Evolutionary conservation across 148 eudicot genomes (phyloP).

Genomic region (Vaccinium vitisidaea): DNA sequence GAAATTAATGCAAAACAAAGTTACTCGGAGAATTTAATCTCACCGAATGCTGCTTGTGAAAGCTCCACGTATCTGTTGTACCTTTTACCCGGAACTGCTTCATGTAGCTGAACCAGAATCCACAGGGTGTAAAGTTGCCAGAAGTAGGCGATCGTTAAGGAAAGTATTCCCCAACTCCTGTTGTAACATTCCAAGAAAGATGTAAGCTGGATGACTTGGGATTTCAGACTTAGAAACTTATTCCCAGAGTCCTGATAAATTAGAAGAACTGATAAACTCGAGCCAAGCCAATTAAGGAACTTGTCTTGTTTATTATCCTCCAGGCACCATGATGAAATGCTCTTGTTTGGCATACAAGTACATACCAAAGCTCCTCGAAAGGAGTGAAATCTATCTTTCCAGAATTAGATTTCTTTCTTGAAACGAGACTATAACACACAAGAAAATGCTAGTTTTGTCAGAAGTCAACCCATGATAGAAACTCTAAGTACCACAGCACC

Average conservation of each 20-base stretch:
- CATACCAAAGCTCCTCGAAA: neutral
- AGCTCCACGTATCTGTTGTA: conserved; percentile 97
- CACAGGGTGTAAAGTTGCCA: conserved; percentile 99
- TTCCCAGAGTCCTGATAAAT: neutral
- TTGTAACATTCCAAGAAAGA: conserved; percentile 11
- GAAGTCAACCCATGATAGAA: neutral
- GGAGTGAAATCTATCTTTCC: neutral
- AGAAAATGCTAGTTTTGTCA: neutral
- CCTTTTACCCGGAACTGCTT: conserved; percentile 97
- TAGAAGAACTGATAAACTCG: neutral
- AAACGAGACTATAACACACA: neutral
- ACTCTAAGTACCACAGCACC: too few relatives aligned
- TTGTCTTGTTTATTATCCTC: neutral
- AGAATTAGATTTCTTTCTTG: neutral
- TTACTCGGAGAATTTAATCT: conserved; percentile 11
- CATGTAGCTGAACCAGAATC: conserved; percentile 98
- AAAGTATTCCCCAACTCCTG: conserved; percentile 98
- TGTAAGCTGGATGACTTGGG: neutral
- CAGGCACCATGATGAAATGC: neutral
- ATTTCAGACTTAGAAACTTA: neutral
- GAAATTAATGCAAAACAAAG: neutral
- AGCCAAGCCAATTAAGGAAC: neutral
- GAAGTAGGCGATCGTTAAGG: conserved; percentile 77
- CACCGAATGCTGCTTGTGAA: conserved; percentile 98
- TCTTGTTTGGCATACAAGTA: neutral